Percentiles rank a stretch among this genome's conserved stretches.
phyloP scores from a whole-genome alignment of 2,329 filamentous ascomycete species.

The Chaetomium globosum region DNA sequence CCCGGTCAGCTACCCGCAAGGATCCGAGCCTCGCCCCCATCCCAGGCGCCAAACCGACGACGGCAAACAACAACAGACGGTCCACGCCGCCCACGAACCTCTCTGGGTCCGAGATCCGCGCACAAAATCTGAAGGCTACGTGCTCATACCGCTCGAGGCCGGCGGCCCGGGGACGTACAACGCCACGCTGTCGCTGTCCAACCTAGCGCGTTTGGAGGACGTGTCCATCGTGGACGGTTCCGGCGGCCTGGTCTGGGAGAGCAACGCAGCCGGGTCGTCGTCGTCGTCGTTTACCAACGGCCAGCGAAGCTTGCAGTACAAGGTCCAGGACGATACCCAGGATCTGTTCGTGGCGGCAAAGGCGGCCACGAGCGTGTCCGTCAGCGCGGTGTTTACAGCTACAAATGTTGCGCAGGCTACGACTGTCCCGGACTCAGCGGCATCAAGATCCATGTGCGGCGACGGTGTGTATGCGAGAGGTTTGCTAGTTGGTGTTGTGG shows the following conservation, averaged over 20 bases:
- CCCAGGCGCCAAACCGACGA: neutral
- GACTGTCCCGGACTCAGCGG: neutral
- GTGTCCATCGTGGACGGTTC: neutral
- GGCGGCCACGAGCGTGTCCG: slow-evolving; percentile 5
- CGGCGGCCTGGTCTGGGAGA: neutral
- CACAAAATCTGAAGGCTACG: neutral
- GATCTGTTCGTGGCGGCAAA: slow-evolving; percentile 2
- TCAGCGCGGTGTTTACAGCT: neutral
- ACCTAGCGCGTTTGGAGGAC: neutral
- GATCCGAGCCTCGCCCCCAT: neutral
- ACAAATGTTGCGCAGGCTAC: neutral
- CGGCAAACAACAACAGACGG: neutral
- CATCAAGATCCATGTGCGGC: neutral
- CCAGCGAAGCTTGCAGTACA: neutral
- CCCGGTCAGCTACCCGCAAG: neutral
- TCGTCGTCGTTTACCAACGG: neutral
- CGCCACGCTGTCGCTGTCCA: neutral
- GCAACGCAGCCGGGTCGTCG: neutral
- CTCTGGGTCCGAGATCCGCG: slow-evolving; percentile 7
- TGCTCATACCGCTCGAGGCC: slow-evolving; percentile 1
- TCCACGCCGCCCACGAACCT: neutral
- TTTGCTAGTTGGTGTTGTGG: neutral
- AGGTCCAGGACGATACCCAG: slow-evolving; percentile 1
- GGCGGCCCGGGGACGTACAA: neutral
- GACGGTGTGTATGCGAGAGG: neutral